Percentiles rank a stretch among this genome's conserved stretches.
These are phyloP conservation scores for Diospyros kaki DNA, from an alignment of 148 eudicot genomes.

Conservation along the genomic window DNA sequence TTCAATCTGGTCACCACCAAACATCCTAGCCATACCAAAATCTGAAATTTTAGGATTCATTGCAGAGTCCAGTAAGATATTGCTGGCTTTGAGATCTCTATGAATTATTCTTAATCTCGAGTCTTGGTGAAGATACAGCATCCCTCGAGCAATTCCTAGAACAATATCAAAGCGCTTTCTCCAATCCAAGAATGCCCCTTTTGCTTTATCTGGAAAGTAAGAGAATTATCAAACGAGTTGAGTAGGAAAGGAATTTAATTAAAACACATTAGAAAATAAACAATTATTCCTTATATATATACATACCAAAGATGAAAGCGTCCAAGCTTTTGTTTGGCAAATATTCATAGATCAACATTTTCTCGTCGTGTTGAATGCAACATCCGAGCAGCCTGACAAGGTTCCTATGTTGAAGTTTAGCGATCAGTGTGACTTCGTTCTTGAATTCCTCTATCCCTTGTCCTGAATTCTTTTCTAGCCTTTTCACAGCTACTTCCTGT, in stretches of 20 bases:
- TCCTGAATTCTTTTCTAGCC: slow-evolving; percentile 43
- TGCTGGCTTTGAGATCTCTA: slow-evolving; percentile 58
- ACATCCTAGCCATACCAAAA: slow-evolving; percentile 56
- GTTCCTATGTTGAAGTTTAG: slow-evolving; percentile 61
- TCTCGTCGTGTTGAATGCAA: slow-evolving; percentile 43
- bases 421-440: slow-evolving; percentile 53
- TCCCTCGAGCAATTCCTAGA: slow-evolving; percentile 54
- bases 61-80: slow-evolving; percentile 43
- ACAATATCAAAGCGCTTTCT: slow-evolving; percentile 36
- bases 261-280: too few species aligned
- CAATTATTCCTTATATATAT: too few species aligned
- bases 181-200: slow-evolving; percentile 36
- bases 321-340: slow-evolving; percentile 62
- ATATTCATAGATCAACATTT: slow-evolving; percentile 54
- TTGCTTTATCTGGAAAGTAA: slow-evolving; percentile 31
- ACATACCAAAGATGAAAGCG: slow-evolving; percentile 44
- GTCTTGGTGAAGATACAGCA: slow-evolving; percentile 63
- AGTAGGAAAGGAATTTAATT: too few species aligned
- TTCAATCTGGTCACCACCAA: slow-evolving; percentile 41
- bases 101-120: slow-evolving; percentile 59
- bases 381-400: slow-evolving; percentile 53
- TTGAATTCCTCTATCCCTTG: slow-evolving; percentile 59
- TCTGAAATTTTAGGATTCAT: slow-evolving; percentile 59
- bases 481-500: slow-evolving; percentile 53
- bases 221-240: not conserved